Percentiles rank a stretch among this genome's conserved stretches.
phyloP scores from a whole-genome alignment of 352 stramenopile species.

The Phytopythium sindhum region DNA sequence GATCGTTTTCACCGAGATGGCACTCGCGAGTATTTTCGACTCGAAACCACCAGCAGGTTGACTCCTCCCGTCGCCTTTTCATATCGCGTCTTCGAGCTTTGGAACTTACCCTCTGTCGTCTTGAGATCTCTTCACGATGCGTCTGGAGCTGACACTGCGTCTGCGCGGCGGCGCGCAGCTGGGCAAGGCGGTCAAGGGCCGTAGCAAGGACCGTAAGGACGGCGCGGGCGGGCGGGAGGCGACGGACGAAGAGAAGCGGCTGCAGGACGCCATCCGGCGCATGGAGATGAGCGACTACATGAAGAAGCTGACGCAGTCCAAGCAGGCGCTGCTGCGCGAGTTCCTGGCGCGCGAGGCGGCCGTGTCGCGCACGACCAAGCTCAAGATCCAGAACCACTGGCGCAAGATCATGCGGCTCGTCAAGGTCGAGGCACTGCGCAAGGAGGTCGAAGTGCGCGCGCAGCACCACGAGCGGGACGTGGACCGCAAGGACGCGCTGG shows the following conservation, averaged over 20 bases:
- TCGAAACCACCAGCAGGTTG: background rate
- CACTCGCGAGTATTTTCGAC: background rate
- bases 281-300: constrained; percentile 87
- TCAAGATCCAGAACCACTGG: constrained; percentile 95
- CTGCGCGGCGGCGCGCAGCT: constrained; percentile 66
- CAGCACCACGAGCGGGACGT: constrained; percentile 96
- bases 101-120: too few species aligned
- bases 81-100: background rate
- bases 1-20: background rate
- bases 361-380: constrained; percentile 78
- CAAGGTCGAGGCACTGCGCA: constrained; percentile 89
- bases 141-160: constrained; percentile 37
- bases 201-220: constrained; percentile 77
- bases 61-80: background rate
- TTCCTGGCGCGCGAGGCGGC: constrained; percentile 73
- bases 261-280: constrained; percentile 74
- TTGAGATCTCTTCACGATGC: background rate
- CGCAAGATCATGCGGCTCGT: constrained; percentile 95
- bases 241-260: constrained; percentile 64
- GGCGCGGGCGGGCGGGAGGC: constrained; percentile 25
- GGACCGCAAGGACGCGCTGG: constrained; percentile 92
- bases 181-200: constrained; percentile 75
- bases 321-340: constrained; percentile 72
- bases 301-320: constrained; percentile 75
- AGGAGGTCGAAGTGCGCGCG: constrained; percentile 90